Evolutionary conservation across 2,329 filamentous ascomycete genomes (phyloP), one percentile per base, ranked within the genome.

Genomic region (Aspergillus hiratsukae): DNA sequence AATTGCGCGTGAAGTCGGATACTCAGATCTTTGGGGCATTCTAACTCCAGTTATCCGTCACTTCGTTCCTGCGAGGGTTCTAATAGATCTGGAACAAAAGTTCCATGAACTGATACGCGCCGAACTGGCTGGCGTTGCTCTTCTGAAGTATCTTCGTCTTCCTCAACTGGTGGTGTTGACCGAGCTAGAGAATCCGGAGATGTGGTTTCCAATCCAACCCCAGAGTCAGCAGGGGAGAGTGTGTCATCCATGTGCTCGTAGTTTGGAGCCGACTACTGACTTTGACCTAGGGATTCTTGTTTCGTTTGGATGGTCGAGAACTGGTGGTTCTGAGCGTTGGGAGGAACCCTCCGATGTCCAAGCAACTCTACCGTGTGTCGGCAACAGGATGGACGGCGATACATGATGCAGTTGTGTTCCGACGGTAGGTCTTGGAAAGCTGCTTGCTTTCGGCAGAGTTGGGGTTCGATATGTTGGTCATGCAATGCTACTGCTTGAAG

Each of bases 1-100:
- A 8, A 53, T 53, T 25, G 51, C 51, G 19, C 51, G 41, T 19
- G 51, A 53, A n/a, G 25, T 53, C 27, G 51, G 51, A 23, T 53
- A 53, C 31, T 17, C 17, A 17, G 40, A 53, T 5, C 25, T 53
- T 19, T 53, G 31, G 23, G 21, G n/a, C 11, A 46, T 53, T n/a
- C 41, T 53, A 10, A 48, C 51, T 6, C 51, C 51, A 3, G 51
- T 53, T 17, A 37, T 53, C 27, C n/a, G 35, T 23, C 51, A 53
- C 37, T 45, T 43, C 27, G 5, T 53, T 31, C 35, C 51, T 9
- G 21, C 51, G 19, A 29, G 19, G 14, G 21, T 43, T 4, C 40
- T 53, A 17, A 31, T 27, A 11, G 19, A 46, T 4, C 25, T 53
- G 27, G 40, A 53, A 48, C 21, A 10, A 48, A 23, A 23, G 17